Evolutionary conservation across 2,329 filamentous ascomycete genomes (phyloP), one percentile per base, ranked within the genome.

Genomic region (Beauveria varroae): DNA sequence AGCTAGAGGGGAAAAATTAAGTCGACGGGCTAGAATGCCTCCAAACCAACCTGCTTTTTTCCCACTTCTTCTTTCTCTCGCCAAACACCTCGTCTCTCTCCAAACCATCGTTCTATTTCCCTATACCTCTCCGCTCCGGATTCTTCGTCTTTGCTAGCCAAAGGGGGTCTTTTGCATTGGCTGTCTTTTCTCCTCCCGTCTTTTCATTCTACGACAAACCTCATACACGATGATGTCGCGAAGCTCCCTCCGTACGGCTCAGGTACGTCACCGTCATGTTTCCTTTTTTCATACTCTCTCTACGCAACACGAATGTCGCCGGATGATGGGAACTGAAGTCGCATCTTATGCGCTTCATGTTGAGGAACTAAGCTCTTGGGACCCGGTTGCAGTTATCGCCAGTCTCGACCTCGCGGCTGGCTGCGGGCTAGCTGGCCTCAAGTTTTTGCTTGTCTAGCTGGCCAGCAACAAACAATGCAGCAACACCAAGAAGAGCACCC

Each of bases 211-310:
- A 63, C 67, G 63, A 65, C 60, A 60, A 41, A 59, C 37, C 28
- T 44, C 34, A 47, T 46, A 58, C 73, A 81, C 69, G 66, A 86
- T 86, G 83, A 72, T 86, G 74, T 84, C 82, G 73, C 81, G 81
- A 75, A 80, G 78, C 75, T 81, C 82, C 71, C 67, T 78, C 67
- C 73, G 80, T 73, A 75, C 81, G 74, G 81, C 82, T 68, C 80
- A 84, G 82, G 83, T 85, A 79, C 67, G 78, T 76, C 55, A 49
- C 46, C 16, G 12, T 12, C 28, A 37, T 10, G 2, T 22, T 20
- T 37, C n/a, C 26, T 20, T 22, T 16, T 26, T 16, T 41, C 6
- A 14, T 47, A 9, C 9, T 51, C 14, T 12, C 7, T 18, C n/a
- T 30, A 24, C 43, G 7, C 28, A 20, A 1, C 18, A 12, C 12